Evolutionary conservation across 805 yeast species (phyloP).

Genomic region (Lachancea sp.): DNA sequence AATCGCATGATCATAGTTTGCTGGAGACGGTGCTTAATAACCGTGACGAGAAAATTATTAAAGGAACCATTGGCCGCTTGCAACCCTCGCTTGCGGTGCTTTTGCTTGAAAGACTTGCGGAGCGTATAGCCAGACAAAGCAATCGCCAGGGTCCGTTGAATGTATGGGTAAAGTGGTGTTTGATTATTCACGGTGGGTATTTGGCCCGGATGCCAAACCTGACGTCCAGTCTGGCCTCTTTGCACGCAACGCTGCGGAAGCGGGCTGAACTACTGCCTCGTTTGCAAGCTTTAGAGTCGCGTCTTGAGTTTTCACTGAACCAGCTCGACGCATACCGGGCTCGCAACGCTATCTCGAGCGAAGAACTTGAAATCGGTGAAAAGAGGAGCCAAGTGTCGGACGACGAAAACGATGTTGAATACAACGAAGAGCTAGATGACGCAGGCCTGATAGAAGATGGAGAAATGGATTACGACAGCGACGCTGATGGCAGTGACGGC

Average conservation of each 20-base stretch:
- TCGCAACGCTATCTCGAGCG: conserved; percentile 43
- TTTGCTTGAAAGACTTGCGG: conserved; percentile 55
- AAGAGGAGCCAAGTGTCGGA: conserved; percentile 30
- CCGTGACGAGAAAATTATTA: conserved; percentile 45
- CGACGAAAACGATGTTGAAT: conserved; percentile 53
- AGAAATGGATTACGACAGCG: conserved; percentile 35
- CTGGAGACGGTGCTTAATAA: conserved; percentile 72
- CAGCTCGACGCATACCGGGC: conserved; percentile 51
- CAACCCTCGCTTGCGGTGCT: conserved; percentile 48
- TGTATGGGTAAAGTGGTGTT: conserved; percentile 82
- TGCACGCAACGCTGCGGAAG: conserved; percentile 59
- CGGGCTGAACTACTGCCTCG: conserved; percentile 66
- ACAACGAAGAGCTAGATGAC: conserved; percentile 57
- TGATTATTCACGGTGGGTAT: conserved; percentile 76
- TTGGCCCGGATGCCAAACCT: conserved; percentile 41
- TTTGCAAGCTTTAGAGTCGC: conserved; percentile 74
- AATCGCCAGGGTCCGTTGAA: conserved; percentile 46
- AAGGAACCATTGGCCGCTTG: conserved; percentile 49
- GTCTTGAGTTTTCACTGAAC: conserved; percentile 65
- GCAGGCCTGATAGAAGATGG: conserved; percentile 43
- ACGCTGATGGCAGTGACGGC: conserved; percentile 31
- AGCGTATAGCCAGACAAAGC: conserved; percentile 52
- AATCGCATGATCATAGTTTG: conserved; percentile 77
- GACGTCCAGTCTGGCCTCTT: conserved; percentile 49
- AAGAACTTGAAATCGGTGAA: conserved; percentile 22